These are phyloP conservation scores for Penicillium odoratum DNA, from an alignment of 495 filamentous ascomycete species.

Conservation along the genomic window DNA sequence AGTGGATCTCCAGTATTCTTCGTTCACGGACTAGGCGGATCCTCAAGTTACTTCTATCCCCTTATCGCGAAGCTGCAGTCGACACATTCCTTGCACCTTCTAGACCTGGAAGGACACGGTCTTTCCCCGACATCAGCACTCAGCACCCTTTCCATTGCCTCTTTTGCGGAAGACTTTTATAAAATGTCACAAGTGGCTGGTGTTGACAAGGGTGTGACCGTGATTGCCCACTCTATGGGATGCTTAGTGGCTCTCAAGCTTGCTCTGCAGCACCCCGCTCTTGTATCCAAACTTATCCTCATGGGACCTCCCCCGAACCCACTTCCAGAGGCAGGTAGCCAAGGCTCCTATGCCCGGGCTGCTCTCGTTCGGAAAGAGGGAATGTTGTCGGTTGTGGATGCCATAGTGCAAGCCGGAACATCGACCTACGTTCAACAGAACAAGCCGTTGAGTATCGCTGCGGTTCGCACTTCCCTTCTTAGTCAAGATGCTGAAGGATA, in stretches of 20 bases:
- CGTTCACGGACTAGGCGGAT: constrained; percentile 53
- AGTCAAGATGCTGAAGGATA: constrained; percentile 53
- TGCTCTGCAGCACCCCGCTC: constrained; percentile 32
- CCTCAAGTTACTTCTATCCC: constrained; percentile 42
- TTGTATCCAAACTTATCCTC: constrained; percentile 43
- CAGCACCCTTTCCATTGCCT: constrained; percentile 35
- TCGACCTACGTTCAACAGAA: constrained; percentile 34
- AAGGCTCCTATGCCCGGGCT: constrained; percentile 34
- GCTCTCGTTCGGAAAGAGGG: constrained; percentile 41
- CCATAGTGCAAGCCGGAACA: constrained; percentile 31
- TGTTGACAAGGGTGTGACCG: constrained; percentile 21
- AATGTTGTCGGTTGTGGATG: constrained; percentile 42
- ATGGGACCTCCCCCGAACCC: constrained; percentile 43
- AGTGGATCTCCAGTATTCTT: constrained; percentile 42
- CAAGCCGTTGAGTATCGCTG: constrained; percentile 38
- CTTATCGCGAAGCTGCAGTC: constrained; percentile 30
- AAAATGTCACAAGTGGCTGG: constrained; percentile 28
- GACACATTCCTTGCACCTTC: constrained; percentile 38
- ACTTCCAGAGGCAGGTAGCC: constrained; percentile 31
- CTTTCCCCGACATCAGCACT: constrained; percentile 44
- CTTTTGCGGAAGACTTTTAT: constrained; percentile 44
- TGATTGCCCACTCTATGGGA: constrained; percentile 50
- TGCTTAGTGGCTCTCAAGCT: constrained; percentile 46
- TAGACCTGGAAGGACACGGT: constrained; percentile 57
- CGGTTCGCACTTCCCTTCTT: constrained; percentile 42